Evolutionary conservation across 2,329 filamentous ascomycete genomes (phyloP).

Genomic region (Trichoderma sp.): DNA sequence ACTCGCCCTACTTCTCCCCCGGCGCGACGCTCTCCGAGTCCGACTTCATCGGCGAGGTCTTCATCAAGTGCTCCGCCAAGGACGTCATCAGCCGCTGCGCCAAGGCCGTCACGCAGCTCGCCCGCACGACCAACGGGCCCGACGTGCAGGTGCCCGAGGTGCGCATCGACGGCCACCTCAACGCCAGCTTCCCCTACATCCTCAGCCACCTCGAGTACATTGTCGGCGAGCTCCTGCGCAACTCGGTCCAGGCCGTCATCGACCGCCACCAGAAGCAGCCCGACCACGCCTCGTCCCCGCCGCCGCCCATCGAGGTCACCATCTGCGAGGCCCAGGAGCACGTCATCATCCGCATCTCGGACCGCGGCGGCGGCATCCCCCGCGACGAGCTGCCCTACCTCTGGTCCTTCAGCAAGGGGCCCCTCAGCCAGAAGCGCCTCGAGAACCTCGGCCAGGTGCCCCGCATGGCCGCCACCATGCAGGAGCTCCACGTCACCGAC

Average conservation of each 20-base stretch:
- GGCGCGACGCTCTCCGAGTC: constrained; percentile 70
- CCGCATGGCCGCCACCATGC: constrained; percentile 88
- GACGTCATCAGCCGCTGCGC: constrained; percentile 87
- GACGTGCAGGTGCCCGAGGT: constrained; percentile 76
- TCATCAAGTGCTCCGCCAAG: constrained; percentile 86
- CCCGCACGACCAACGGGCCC: constrained; percentile 72
- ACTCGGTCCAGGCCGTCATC: constrained; percentile 90
- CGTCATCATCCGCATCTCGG: constrained; percentile 93
- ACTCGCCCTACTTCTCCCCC: constrained; percentile 86
- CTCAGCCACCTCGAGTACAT: constrained; percentile 97
- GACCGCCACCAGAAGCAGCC: constrained; percentile 59
- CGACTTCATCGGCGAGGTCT: constrained; percentile 94
- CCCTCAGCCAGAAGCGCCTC: constrained; percentile 74
- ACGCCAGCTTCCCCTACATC: constrained; percentile 94
- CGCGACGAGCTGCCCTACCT: constrained; percentile 83
- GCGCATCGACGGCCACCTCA: constrained; percentile 78
- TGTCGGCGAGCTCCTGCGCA: constrained; percentile 89
- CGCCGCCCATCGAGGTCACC: constrained; percentile 87
- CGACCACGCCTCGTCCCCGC: constrained; percentile 47
- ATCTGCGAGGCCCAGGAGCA: constrained; percentile 94
- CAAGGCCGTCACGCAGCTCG: constrained; percentile 72
- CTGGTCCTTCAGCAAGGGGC: constrained; percentile 97
- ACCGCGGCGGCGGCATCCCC: constrained; percentile 90
- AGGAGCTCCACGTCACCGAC: constrained; percentile 69
- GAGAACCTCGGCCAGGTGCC: constrained; percentile 85